phyloP scores from a whole-genome alignment of 805 yeast genomes.

The Naumovozyma castellii region DNA sequence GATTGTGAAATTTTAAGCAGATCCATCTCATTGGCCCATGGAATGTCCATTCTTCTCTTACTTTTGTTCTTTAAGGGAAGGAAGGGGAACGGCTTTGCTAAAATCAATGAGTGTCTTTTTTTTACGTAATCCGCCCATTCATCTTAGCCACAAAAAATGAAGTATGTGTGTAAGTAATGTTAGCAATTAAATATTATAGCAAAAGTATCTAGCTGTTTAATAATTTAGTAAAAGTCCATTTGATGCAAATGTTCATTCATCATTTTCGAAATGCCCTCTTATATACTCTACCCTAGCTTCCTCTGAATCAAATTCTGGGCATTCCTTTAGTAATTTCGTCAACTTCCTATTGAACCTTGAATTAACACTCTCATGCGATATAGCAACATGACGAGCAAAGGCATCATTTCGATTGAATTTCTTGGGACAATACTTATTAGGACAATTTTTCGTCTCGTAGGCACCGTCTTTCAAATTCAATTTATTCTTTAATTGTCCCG shows the following conservation, averaged over 20 bases:
- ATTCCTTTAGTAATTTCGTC: constrained; percentile 17
- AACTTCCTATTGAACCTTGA: constrained; percentile 35
- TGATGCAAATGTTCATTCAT: neutral
- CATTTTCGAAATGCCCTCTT: neutral
- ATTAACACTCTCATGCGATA: constrained; percentile 38
- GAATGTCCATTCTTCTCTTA: no score
- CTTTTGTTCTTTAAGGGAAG: neutral
- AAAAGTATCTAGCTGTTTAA: no score
- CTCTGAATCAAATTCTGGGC: constrained; percentile 10
- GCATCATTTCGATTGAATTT: constrained; percentile 46
- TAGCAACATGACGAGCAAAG: constrained; percentile 40
- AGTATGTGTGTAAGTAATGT: neutral
- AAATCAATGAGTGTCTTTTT: no score
- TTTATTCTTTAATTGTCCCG: constrained; percentile 18
- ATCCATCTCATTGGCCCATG: no score
- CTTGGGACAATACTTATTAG: constrained; percentile 35
- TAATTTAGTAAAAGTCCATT: no score
- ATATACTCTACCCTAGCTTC: neutral
- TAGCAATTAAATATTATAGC: no score
- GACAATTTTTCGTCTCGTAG: constrained; percentile 27
- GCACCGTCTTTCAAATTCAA: constrained; percentile 24
- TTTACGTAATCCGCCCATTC: neutral
- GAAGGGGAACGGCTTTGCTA: no score
- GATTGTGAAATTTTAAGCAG: no score
- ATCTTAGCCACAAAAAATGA: neutral